Conservation (phyloP, 352 stramenopile genomes). For the Phytophthora foliorum region DNA sequence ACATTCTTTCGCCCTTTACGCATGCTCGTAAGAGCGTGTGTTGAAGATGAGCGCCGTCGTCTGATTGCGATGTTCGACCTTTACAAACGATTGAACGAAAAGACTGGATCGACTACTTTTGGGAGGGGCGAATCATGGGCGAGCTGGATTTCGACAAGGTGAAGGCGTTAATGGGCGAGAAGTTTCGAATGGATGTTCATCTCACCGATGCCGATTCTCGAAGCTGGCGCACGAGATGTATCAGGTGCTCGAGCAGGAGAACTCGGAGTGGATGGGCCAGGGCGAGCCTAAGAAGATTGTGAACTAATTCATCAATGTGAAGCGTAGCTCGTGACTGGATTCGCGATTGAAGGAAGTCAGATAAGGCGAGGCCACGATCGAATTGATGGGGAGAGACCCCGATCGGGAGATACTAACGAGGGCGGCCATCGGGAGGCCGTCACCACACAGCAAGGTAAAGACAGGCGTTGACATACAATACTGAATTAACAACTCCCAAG, state of each 20-base stretch:
- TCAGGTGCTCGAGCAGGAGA: slow-evolving; percentile 3
- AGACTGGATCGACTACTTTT: slow-evolving; percentile 26
- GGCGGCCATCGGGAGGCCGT: no score
- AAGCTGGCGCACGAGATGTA: slow-evolving; percentile 18
- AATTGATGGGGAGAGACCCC: no score
- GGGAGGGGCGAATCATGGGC: slow-evolving; percentile 10
- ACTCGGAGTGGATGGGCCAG: slow-evolving; percentile 18
- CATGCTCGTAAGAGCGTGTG: slow-evolving; percentile 8
- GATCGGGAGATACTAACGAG: no score
- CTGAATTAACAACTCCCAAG: no score
- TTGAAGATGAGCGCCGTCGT: slow-evolving; percentile 21
- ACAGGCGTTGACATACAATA: no score
- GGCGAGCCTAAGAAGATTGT: slow-evolving; percentile 18
- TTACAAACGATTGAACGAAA: slow-evolving; percentile 11
- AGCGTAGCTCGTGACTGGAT: no score
- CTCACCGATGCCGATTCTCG: slow-evolving; percentile 10
- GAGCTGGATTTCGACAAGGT: slow-evolving; percentile 26
- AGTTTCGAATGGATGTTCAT: neutral
- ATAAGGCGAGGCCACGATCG: no score
- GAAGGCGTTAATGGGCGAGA: neutral
- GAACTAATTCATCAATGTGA: no score
- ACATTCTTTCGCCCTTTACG: slow-evolving; percentile 19
- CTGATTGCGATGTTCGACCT: slow-evolving; percentile 21
- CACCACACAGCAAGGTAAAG: no score
- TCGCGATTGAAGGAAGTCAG: no score